Evolutionary conservation across 345 rosid species (phyloP).

Genomic region (Acer campestre): DNA sequence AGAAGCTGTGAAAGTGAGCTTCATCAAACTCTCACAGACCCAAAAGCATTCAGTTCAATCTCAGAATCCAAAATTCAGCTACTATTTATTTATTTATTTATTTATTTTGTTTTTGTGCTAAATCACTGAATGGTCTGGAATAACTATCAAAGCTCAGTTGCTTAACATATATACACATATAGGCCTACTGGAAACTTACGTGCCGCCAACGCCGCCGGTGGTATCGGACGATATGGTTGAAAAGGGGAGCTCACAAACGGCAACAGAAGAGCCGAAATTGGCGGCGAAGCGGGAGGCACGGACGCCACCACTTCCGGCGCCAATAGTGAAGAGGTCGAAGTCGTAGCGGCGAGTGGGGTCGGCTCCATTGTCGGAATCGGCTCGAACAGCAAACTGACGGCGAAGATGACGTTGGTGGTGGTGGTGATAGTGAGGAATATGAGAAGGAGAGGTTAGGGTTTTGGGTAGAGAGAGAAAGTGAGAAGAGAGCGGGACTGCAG

Average conservation of each 20-base stretch:
- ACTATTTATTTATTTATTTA: background rate
- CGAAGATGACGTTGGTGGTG: slow-evolving; percentile 17
- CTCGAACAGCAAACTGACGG: slow-evolving; percentile 48
- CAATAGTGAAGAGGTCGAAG: slow-evolving; percentile 94
- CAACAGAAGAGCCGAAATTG: slow-evolving; percentile 84
- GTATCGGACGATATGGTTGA: slow-evolving; percentile 88
- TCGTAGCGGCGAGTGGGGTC: slow-evolving; percentile 63
- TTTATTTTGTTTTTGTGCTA: background rate
- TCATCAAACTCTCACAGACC: background rate
- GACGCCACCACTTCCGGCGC: slow-evolving; percentile 97
- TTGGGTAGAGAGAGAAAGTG: slow-evolving; percentile 32
- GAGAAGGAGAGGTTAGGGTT: slow-evolving; percentile 34
- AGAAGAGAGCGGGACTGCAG: slow-evolving; percentile 29
- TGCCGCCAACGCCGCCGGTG: slow-evolving; percentile 94
- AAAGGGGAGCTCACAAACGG: slow-evolving; percentile 95
- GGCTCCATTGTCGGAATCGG: slow-evolving; percentile 62
- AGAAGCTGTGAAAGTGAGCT: too few species aligned
- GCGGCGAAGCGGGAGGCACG: slow-evolving; percentile 94
- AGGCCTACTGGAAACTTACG: slow-evolving; percentile 48
- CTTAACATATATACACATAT: background rate
- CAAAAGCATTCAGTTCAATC: background rate
- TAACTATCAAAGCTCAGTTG: background rate
- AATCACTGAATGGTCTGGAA: background rate
- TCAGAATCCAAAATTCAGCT: background rate
- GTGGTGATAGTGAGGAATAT: slow-evolving; percentile 23